phyloP scores from a whole-genome alignment of 2,329 filamentous ascomycete species.

The Trichoderma aggressivum region DNA sequence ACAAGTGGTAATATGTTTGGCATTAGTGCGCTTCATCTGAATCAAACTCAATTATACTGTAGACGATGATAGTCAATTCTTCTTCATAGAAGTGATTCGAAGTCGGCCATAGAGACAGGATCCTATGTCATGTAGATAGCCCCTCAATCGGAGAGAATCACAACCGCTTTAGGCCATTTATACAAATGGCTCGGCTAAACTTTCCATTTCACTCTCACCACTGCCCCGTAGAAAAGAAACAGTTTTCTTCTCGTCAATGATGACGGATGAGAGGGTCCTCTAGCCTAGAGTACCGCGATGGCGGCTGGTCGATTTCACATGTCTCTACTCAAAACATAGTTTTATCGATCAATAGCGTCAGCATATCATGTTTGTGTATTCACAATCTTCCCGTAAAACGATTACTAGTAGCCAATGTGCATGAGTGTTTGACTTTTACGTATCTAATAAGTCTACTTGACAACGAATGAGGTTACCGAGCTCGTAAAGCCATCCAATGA shows the following conservation, averaged over 20 bases:
- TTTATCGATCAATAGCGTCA: background rate
- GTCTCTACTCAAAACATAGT: background rate
- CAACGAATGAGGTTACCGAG: background rate
- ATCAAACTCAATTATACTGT: too few species aligned
- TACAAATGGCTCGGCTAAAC: background rate
- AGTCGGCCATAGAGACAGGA: too few species aligned
- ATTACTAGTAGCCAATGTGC: background rate
- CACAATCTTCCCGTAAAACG: background rate
- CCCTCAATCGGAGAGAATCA: background rate
- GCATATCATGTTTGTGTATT: background rate
- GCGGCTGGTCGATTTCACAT: background rate
- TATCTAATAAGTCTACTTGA: background rate
- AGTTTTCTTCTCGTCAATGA: background rate
- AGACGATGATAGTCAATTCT: too few species aligned
- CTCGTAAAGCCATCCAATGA: background rate
- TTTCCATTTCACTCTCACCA: background rate
- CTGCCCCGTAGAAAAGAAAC: too few species aligned
- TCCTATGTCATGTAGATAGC: background rate
- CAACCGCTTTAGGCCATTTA: too few species aligned
- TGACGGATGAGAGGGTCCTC: too few species aligned
- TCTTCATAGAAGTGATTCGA: too few species aligned
- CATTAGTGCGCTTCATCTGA: background rate
- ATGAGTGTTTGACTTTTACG: background rate
- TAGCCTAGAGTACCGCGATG: background rate
- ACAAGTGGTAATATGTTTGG: background rate